Evolutionary conservation across 805 yeast species (phyloP).

Genomic region (Kazachstania martiniae): DNA sequence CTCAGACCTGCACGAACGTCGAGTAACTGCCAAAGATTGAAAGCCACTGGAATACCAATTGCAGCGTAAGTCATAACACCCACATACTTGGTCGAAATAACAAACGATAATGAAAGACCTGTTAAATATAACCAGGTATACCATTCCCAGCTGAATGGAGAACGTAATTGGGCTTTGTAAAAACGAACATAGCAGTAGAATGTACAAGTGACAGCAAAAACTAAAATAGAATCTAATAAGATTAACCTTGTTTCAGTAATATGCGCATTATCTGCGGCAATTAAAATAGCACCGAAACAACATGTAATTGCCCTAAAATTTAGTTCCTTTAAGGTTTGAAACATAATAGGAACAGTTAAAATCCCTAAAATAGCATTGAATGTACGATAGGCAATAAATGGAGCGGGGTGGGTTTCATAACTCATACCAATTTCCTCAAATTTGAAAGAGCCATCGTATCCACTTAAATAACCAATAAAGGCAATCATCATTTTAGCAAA

Average conservation of each 20-base stretch:
- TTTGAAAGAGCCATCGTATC: constrained; percentile 86
- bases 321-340: constrained; percentile 75
- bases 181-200: constrained; percentile 72
- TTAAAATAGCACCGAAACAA: constrained; percentile 62
- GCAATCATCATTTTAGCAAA: constrained; percentile 92
- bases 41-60: constrained; percentile 74
- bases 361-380: constrained; percentile 75
- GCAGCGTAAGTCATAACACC: constrained; percentile 87
- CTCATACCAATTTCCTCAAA: constrained; percentile 83
- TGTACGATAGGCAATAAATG: constrained; percentile 74
- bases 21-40: constrained; percentile 81
- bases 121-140: constrained; percentile 79
- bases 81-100: constrained; percentile 90
- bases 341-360: constrained; percentile 72
- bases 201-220: constrained; percentile 72
- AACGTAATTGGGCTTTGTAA: constrained; percentile 49
- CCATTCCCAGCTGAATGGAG: constrained; percentile 67
- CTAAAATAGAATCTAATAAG: constrained; percentile 80
- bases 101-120: constrained; percentile 80
- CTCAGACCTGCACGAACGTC: constrained; percentile 62
- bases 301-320: constrained; percentile 73
- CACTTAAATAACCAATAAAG: constrained; percentile 75
- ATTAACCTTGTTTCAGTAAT: constrained; percentile 84
- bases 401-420: constrained; percentile 69
- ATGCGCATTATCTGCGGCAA: constrained; percentile 83